phyloP scores from a whole-genome alignment of 352 stramenopile genomes.

The Phytopythium aichiense region DNA sequence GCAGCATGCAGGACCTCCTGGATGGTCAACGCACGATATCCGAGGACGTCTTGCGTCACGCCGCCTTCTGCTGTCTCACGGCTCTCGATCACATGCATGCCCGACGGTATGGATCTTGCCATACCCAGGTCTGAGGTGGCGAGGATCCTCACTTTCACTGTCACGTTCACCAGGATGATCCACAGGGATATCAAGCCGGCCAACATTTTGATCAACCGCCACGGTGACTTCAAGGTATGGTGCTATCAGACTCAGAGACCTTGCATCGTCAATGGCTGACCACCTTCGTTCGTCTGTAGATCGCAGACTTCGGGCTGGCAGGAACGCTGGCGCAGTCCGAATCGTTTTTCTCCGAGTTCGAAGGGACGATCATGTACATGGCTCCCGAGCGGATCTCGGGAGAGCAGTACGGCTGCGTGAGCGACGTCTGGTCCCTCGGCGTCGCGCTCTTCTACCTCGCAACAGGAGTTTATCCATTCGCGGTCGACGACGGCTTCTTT shows the following conservation, averaged over 20 bases:
- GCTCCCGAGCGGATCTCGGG: constrained; percentile 89
- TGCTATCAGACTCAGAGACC: background rate
- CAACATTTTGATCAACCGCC: constrained; percentile 85
- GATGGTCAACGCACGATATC: constrained; percentile 40
- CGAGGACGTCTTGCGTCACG: constrained; percentile 62
- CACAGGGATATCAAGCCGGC: constrained; percentile 90
- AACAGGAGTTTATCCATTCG: constrained; percentile 68
- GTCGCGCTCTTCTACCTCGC: constrained; percentile 67
- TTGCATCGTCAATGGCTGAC: background rate
- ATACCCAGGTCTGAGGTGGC: background rate
- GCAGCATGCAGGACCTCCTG: constrained; percentile 78
- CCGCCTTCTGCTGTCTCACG: constrained; percentile 76
- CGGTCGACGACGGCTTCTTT: constrained; percentile 75
- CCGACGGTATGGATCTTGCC: constrained; percentile 32
- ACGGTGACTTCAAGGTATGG: constrained; percentile 80
- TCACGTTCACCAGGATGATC: constrained; percentile 45
- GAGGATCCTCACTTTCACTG: background rate
- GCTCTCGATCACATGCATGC: constrained; percentile 86
- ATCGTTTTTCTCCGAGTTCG: constrained; percentile 82
- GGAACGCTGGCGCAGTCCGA: constrained; percentile 67
- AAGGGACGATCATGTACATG: constrained; percentile 95
- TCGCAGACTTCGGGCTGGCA: constrained; percentile 80
- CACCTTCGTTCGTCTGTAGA: constrained; percentile 18
- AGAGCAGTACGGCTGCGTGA: constrained; percentile 80
- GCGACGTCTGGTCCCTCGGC: constrained; percentile 77